Evolutionary conservation across 306 rosid species (phyloP), one percentile per base, ranked within the genome.

Genomic region (Senna siamea): DNA sequence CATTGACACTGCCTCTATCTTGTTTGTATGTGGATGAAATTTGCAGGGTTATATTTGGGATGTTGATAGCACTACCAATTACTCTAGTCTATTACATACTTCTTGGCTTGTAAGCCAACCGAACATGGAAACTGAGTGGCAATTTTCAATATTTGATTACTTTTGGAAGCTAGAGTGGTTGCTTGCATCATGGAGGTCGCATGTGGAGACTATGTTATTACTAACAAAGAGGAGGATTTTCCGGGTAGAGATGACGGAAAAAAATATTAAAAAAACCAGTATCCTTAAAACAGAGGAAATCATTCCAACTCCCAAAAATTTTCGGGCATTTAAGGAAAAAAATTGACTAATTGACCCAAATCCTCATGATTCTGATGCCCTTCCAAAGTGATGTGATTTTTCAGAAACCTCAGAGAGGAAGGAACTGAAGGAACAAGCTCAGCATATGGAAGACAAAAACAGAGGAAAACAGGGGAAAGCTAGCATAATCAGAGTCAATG

Each of bases 61-160:
- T 86, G 90, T 69, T 86, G 78, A 86, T 86, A 75, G 90, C 90
- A n/a, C 70, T 86, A 1, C 90, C 90, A 68, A 86, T 86, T 43
- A 86, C 90, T 30, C 77, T 86, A 19, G 56, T 86, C 52, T 86
- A 86, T 80, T 86, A 86, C 78, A 86, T 86, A 56, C 66, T 86
- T 59, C 80, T 86, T 46, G 88, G 90, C 59, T 69, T 86, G 86
- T 86, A 75, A 62, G 66, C 52, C 70, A 67, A 57, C 40, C 9
- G 69, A 38, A 58, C 48, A 73, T 7, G 53, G 70, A 38, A 22
- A 48, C 23, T 34, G 70, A 70, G 46, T 58, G 77, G 46, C n/a
- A 52, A 70, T 79, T 74, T 76, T 32, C 41, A 73, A 55, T 35
- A 48, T 63, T 79, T 62, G 65, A n/a, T 44, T 10, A 52, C 72